Conservation (phyloP, 176 grass and related monocot genomes). For the Musa troglodytarum region DNA sequence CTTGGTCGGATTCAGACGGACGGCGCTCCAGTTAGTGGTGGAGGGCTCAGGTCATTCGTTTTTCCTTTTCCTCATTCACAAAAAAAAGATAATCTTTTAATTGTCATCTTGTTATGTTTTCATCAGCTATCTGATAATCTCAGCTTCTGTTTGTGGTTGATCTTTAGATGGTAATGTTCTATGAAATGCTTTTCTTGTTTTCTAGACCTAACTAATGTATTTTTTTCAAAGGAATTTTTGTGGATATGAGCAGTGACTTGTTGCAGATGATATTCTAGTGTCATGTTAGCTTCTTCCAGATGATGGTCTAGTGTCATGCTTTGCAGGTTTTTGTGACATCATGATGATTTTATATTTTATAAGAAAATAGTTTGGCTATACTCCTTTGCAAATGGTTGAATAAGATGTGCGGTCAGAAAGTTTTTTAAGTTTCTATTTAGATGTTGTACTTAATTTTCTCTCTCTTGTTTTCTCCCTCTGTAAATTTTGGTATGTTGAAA, state of each 20-base stretch:
- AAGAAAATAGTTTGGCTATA: not conserved
- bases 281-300: not conserved
- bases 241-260: not conserved
- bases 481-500: not conserved
- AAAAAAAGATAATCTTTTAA: not conserved
- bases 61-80: not conserved
- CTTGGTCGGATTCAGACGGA: slow-evolving; percentile 27
- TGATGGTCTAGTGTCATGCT: not conserved
- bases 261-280: not conserved
- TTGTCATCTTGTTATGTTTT: not conserved
- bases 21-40: slow-evolving; percentile 38
- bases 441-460: not conserved
- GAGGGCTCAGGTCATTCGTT: slow-evolving; percentile 53
- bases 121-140: not conserved
- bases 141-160: not conserved
- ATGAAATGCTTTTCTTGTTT: not conserved
- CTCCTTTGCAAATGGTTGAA: not conserved
- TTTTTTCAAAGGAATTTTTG: not conserved
- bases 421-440: not conserved
- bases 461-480: not conserved
- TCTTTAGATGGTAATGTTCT: not conserved
- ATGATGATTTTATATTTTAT: not conserved
- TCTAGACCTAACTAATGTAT: not conserved
- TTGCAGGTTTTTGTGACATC: not conserved
- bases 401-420: not conserved